phyloP scores from a whole-genome alignment of 2,329 filamentous ascomycete genomes.

The Talaromyces sp. region DNA sequence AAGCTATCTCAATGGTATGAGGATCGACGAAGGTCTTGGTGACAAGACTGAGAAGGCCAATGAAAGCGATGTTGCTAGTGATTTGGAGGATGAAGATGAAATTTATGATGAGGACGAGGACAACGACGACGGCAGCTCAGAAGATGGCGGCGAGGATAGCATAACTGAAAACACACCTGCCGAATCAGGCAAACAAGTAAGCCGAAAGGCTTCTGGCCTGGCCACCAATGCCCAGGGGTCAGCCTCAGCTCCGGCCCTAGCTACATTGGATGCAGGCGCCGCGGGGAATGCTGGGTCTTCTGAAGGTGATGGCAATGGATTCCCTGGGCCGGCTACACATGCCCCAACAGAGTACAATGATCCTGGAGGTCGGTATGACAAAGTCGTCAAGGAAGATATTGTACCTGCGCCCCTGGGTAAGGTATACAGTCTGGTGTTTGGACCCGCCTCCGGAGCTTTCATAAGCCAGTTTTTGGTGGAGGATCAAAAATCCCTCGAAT shows the following conservation, averaged over 20 bases:
- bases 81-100: slow-evolving; percentile 69
- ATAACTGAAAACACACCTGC: slow-evolving; percentile 49
- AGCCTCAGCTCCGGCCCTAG: slow-evolving; percentile 30
- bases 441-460: slow-evolving; percentile 69
- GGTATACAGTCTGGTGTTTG: slow-evolving; percentile 84
- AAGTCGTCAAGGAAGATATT: slow-evolving; percentile 75
- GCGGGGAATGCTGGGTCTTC: slow-evolving; percentile 43
- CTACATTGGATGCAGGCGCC: slow-evolving; percentile 36
- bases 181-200: slow-evolving; percentile 47
- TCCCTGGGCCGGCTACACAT: slow-evolving; percentile 79
- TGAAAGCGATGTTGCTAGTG: slow-evolving; percentile 67
- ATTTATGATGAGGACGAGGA: slow-evolving; percentile 50
- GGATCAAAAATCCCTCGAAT: slow-evolving; percentile 84
- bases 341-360: slow-evolving; percentile 82
- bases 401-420: slow-evolving; percentile 86
- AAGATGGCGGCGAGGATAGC: slow-evolving; percentile 50
- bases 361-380: slow-evolving; percentile 72
- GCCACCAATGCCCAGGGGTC: slow-evolving; percentile 31
- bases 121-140: slow-evolving; percentile 56
- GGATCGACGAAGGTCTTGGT: slow-evolving; percentile 71
- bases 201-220: slow-evolving; percentile 65
- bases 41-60: slow-evolving; percentile 81
- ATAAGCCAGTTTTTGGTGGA: slow-evolving; percentile 81
- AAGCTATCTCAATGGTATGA: slow-evolving; percentile 84
- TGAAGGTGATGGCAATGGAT: slow-evolving; percentile 51